Evolutionary conservation across 1,284 basidiomycete species (phyloP).

Genomic region (Austropuccinia psidii): DNA sequence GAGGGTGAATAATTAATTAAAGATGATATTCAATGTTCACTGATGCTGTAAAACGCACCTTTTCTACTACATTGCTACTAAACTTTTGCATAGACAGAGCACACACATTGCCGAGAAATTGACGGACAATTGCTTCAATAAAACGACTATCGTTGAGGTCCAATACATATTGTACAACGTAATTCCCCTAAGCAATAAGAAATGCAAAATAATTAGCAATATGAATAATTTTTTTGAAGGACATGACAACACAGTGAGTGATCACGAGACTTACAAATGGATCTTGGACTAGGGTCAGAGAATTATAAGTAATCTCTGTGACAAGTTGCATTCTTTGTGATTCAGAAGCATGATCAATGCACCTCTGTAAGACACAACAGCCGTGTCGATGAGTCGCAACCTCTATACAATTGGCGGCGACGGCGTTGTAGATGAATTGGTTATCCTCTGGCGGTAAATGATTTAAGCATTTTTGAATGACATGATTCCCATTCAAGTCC

Average conservation of each 20-base stretch:
- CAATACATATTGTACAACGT: slow-evolving; percentile 85
- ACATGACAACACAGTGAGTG: slow-evolving; percentile 64
- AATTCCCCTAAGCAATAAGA: slow-evolving; percentile 43
- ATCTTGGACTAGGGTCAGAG: slow-evolving; percentile 94
- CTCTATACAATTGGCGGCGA: slow-evolving; percentile 96
- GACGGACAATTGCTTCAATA: slow-evolving; percentile 93
- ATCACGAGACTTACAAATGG: slow-evolving; percentile 62
- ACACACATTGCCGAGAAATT: slow-evolving; percentile 96
- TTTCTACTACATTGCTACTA: slow-evolving; percentile 88
- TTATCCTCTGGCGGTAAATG: slow-evolving; percentile 96
- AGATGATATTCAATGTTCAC: not conserved
- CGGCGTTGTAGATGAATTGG: slow-evolving; percentile 99
- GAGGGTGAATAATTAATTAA: slow-evolving; percentile 38
- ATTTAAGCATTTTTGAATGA: slow-evolving; percentile 99
- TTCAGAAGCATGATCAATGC: slow-evolving; percentile 96
- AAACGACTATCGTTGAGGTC: slow-evolving; percentile 97
- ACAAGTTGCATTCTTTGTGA: slow-evolving; percentile 92
- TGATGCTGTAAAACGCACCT: slow-evolving; percentile 53
- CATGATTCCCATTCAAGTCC: slow-evolving; percentile 98
- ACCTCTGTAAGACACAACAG: slow-evolving; percentile 96
- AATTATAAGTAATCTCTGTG: slow-evolving; percentile 98
- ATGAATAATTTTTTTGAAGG: slow-evolving; percentile 34
- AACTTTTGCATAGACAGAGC: slow-evolving; percentile 98
- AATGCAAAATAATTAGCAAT: not conserved
- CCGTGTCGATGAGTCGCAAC: slow-evolving; percentile 99